phyloP scores from a whole-genome alignment of 2,329 filamentous ascomycete species.

The Venturia oleaginea region DNA sequence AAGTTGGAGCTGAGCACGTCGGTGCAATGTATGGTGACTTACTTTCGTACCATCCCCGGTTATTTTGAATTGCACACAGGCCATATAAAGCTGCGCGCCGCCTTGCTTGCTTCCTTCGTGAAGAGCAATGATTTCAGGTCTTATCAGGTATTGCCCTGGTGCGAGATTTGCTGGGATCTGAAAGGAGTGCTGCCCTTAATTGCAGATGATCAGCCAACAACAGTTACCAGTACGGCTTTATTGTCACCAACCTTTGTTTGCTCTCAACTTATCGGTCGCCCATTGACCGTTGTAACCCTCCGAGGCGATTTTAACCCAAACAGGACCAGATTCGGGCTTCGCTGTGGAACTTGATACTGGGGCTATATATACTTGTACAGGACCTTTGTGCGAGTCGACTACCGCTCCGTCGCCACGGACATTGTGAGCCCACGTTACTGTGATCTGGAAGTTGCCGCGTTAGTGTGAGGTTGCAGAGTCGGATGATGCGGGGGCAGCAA shows the following conservation, averaged over 20 bases:
- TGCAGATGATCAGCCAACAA: conserved; percentile 32
- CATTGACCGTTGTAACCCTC: conserved; percentile 30
- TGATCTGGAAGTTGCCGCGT: conserved; percentile 10
- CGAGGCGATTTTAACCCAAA: conserved; percentile 43
- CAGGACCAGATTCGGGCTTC: conserved; percentile 38
- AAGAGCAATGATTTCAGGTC: conserved; percentile 37
- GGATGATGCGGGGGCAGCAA: background rate
- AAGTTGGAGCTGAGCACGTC: background rate
- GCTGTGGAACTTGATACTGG: conserved; percentile 20
- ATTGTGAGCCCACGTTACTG: conserved; percentile 45
- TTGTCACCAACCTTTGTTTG: background rate
- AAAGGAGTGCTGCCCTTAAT: conserved; percentile 32
- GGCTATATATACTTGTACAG: conserved; percentile 46
- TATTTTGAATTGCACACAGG: conserved; percentile 35
- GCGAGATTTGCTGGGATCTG: conserved; percentile 30
- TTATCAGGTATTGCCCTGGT: conserved; percentile 34
- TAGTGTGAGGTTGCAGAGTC: background rate
- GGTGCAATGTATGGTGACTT: background rate
- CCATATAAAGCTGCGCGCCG: conserved; percentile 38
- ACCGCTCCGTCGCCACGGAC: conserved; percentile 44
- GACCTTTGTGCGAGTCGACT: conserved; percentile 42
- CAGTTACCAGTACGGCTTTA: conserved; percentile 17
- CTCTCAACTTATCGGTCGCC: conserved; percentile 20
- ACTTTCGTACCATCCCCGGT: conserved; percentile 23
- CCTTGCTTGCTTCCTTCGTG: conserved; percentile 29